A percentile compares a stretch with the other conserved stretches of the same genome.
These are phyloP conservation scores for Colletotrichum spinosum DNA, from an alignment of 2,329 filamentous ascomycete species.

Conservation along the genomic window DNA sequence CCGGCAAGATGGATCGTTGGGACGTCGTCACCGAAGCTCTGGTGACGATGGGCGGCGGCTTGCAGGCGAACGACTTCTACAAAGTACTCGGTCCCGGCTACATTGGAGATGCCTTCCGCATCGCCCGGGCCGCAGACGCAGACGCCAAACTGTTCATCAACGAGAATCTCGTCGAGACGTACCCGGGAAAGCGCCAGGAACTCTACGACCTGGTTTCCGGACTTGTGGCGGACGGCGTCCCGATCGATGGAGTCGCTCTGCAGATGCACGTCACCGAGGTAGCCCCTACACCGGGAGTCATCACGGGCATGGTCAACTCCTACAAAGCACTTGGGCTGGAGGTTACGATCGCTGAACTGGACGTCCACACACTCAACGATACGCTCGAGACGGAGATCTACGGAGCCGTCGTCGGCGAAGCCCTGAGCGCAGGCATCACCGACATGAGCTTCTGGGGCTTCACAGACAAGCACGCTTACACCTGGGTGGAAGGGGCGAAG, in stretches of 20 bases:
- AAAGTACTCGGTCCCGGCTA: conserved; percentile 76
- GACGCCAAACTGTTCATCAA: conserved; percentile 79
- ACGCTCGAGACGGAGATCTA: conserved; percentile 69
- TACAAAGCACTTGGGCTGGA: conserved; percentile 63
- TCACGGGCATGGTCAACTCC: conserved; percentile 14
- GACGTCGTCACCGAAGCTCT: conserved; percentile 76
- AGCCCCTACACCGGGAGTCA: conserved; percentile 16
- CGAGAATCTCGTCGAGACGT: conserved; percentile 73
- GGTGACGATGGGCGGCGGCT: conserved; percentile 64
- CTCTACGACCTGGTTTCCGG: conserved; percentile 49
- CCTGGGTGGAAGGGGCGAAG: conserved; percentile 60
- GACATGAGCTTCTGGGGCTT: conserved; percentile 74
- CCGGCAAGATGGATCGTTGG: conserved; percentile 72
- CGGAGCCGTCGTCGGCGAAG: conserved; percentile 67
- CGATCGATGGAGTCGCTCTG: conserved; percentile 70
- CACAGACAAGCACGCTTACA: conserved; percentile 56
- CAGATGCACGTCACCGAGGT: conserved; percentile 30
- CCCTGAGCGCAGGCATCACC: conserved; percentile 66
- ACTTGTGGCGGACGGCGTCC: conserved; percentile 68
- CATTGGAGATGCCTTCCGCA: conserved; percentile 75
- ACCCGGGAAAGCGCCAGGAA: conserved; percentile 61
- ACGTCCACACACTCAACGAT: conserved; percentile 60
- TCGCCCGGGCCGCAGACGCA: conserved; percentile 75
- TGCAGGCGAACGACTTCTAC: conserved; percentile 72
- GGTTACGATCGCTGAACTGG: conserved; percentile 74